phyloP scores from a whole-genome alignment of 345 rosid species.

The Conringia planisiliqua region DNA sequence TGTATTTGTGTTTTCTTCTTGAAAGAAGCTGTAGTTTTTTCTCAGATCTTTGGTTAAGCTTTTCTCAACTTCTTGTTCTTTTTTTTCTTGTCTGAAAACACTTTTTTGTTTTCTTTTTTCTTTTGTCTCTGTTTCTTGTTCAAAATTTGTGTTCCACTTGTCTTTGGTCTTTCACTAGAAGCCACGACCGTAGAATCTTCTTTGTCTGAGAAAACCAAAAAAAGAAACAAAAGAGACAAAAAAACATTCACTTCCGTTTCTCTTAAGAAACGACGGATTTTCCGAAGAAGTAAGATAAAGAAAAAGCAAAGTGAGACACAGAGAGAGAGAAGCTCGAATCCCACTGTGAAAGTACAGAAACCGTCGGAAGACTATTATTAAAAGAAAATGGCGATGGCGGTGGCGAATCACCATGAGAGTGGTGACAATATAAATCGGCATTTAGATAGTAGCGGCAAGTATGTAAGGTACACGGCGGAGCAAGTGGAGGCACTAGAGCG shows the following conservation, averaged over 20 bases:
- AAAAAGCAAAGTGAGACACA: not conserved
- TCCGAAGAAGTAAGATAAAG: constrained; percentile 31
- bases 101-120: not conserved
- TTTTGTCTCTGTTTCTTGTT: not conserved
- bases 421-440: constrained; percentile 76
- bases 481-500: constrained; percentile 32
- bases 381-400: constrained; percentile 65
- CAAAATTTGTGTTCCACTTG: constrained; percentile 16
- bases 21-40: constrained; percentile 6
- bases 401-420: constrained; percentile 64
- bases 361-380: not conserved
- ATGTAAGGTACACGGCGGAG: constrained; percentile 49
- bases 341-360: not conserved
- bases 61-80: not conserved
- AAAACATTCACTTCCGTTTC: constrained; percentile 20
- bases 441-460: constrained; percentile 67
- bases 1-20: not conserved
- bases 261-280: constrained; percentile 40
- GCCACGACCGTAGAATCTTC: constrained; percentile 33
- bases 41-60: constrained; percentile 17
- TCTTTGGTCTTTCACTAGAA: constrained; percentile 28
- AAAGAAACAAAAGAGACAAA: not conserved
- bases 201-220: constrained; percentile 7
- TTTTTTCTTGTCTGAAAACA: not conserved
- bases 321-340: not conserved